Evolutionary conservation across 2,329 filamentous ascomycete species (phyloP).

Genomic region (Sclerotinia nivalis): DNA sequence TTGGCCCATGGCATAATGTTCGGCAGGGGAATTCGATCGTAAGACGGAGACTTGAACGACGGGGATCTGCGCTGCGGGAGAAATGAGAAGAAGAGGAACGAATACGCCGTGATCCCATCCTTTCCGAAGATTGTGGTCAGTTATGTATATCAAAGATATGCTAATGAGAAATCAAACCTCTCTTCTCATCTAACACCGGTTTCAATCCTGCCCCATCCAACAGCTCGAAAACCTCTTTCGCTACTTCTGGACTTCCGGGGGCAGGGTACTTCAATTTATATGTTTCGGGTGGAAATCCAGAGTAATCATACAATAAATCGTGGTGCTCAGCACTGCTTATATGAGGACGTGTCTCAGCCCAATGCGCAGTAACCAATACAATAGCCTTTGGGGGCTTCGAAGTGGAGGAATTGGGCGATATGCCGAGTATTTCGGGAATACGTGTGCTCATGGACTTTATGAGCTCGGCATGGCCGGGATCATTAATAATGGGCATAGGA

Average conservation of each 20-base stretch:
- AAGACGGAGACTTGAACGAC: conserved; percentile 69
- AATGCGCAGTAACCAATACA: conserved; percentile 76
- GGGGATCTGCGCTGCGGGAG: conserved; percentile 50
- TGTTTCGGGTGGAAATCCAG: conserved; percentile 56
- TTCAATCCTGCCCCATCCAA: conserved; percentile 48
- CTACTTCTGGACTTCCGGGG: conserved; percentile 55
- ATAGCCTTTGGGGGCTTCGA: conserved; percentile 60
- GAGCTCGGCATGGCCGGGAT: conserved; percentile 54
- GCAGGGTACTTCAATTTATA: conserved; percentile 59
- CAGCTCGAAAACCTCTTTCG: conserved; percentile 49
- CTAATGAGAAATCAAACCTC: conserved; percentile 27
- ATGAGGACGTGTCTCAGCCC: conserved; percentile 59
- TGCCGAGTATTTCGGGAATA: conserved; percentile 56
- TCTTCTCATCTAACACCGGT: conserved; percentile 32
- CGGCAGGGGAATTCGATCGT: conserved; percentile 60
- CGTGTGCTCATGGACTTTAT: conserved; percentile 53
- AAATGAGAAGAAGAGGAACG: conserved; percentile 39
- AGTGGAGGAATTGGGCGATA: conserved; percentile 51
- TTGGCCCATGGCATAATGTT: conserved; percentile 67
- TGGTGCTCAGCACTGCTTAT: conserved; percentile 53
- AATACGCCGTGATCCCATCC: conserved; percentile 68
- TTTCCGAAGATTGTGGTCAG: conserved; percentile 18
- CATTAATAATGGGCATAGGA: conserved; percentile 58
- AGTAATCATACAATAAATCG: conserved; percentile 58
- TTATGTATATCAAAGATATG: not conserved